Percentiles rank a stretch among this genome's conserved stretches.
Conservation (phyloP, 2,329 filamentous ascomycete species). For the Hymenoscyphus salicellus region DNA sequence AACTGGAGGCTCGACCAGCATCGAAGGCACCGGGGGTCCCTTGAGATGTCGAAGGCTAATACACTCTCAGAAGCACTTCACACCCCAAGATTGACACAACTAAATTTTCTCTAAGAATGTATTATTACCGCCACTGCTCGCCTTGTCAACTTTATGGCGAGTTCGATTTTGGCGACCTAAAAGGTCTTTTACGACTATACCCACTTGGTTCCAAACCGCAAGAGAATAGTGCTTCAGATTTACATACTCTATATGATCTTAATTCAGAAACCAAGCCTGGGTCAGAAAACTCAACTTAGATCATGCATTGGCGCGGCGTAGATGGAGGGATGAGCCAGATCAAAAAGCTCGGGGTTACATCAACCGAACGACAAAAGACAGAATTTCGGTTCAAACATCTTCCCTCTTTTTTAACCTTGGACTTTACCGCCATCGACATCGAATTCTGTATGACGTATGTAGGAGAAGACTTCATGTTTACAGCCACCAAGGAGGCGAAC, state of each 20-base stretch:
- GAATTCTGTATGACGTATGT: neutral
- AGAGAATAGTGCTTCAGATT: neutral
- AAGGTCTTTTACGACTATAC: neutral
- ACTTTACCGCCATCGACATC: neutral
- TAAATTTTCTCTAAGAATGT: slow-evolving; percentile 2
- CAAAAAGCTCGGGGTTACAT: neutral
- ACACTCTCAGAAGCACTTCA: neutral
- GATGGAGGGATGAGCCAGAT: neutral
- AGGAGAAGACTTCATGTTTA: neutral
- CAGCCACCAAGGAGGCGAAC: neutral
- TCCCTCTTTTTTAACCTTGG: neutral
- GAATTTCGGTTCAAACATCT: neutral
- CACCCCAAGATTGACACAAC: neutral
- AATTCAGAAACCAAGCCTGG: neutral
- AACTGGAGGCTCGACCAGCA: no score
- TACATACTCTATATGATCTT: slow-evolving; percentile 4
- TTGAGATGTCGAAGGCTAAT: slow-evolving; percentile 9
- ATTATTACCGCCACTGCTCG: neutral
- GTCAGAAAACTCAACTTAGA: slow-evolving; percentile 2
- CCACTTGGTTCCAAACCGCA: neutral
- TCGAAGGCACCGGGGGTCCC: neutral
- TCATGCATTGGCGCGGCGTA: slow-evolving; percentile 5
- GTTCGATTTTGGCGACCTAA: neutral
- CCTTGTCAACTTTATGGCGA: slow-evolving; percentile 6
- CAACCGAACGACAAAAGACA: neutral